Percentiles rank a stretch among this genome's conserved stretches.
phyloP scores from a whole-genome alignment of 306 rosid genomes.

The peach (Prunus persica) region DNA sequence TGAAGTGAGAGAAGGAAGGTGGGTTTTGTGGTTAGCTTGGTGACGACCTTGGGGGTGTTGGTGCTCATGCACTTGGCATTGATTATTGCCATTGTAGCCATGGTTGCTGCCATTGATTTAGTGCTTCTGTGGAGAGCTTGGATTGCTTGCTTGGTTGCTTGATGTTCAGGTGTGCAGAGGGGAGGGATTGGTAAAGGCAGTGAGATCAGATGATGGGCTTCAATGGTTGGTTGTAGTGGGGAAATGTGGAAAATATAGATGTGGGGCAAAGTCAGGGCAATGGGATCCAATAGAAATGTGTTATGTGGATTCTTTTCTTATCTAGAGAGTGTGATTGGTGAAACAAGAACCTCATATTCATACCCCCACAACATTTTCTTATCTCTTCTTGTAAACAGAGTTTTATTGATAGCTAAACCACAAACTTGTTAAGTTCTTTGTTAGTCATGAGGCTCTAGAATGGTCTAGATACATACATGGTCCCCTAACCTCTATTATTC shows the following conservation, averaged over 20 bases:
- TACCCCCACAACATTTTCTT: constrained; percentile 37
- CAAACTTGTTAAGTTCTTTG: background rate
- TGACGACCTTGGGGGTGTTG: constrained; percentile 32
- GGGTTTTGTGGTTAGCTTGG: constrained; percentile 44
- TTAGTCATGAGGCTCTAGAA: background rate
- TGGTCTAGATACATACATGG: background rate
- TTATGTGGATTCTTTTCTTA: constrained; percentile 67
- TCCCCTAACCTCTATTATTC: background rate
- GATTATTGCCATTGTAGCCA: constrained; percentile 75
- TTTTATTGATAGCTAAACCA: background rate
- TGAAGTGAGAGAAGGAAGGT: constrained; percentile 49
- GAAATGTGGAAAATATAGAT: constrained; percentile 24
- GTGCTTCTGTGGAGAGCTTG: background rate
- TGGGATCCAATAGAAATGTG: constrained; percentile 48
- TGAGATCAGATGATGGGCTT: constrained; percentile 12
- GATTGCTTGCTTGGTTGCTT: background rate
- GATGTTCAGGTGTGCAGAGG: constrained; percentile 7
- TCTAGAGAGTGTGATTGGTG: constrained; percentile 33
- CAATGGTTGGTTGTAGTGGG: constrained; percentile 16
- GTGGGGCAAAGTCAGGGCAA: constrained; percentile 28
- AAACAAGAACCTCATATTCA: constrained; percentile 46
- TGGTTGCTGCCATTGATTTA: constrained; percentile 71
- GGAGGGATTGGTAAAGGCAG: background rate
- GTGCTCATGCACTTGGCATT: constrained; percentile 57
- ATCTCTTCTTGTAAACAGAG: constrained; percentile 30